phyloP scores from a whole-genome alignment of 768 basidiomycete genomes.

The Lyophyllum decastes region DNA sequence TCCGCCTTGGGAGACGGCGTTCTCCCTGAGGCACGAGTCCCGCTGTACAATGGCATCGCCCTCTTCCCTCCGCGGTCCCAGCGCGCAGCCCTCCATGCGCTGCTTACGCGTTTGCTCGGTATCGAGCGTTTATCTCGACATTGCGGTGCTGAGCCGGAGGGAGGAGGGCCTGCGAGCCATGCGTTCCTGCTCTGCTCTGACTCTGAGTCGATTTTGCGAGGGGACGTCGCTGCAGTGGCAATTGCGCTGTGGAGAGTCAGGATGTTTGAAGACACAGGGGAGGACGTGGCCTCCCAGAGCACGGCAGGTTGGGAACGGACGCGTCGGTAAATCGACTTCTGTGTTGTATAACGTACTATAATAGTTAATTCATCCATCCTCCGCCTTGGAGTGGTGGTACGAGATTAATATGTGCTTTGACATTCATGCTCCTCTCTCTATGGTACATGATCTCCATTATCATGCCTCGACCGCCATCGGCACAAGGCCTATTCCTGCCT shows the following conservation, averaged over 20 bases:
- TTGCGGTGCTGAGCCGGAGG: not conserved
- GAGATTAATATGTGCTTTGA: not conserved
- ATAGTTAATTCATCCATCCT: not conserved
- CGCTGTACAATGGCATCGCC: constrained; percentile 66
- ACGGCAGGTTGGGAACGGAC: constrained; percentile 16
- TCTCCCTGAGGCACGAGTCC: constrained; percentile 36
- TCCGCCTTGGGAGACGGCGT: not conserved
- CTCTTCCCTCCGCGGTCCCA: constrained; percentile 66
- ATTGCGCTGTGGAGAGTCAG: constrained; percentile 79
- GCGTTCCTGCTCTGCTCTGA: constrained; percentile 68
- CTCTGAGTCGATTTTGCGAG: constrained; percentile 46
- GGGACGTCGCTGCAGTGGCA: constrained; percentile 64
- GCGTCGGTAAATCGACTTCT: not conserved
- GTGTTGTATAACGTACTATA: not conserved
- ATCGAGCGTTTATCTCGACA: constrained; percentile 40
- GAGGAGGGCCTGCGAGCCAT: constrained; percentile 46
- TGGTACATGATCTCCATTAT: constrained; percentile 15
- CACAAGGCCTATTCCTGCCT: constrained; percentile 31
- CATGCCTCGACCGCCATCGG: constrained; percentile 52
- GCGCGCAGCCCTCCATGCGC: constrained; percentile 56
- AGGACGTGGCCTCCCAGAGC: constrained; percentile 30
- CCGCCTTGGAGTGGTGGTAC: not conserved
- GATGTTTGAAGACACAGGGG: constrained; percentile 71
- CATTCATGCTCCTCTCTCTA: constrained; percentile 1
- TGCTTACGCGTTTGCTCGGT: constrained; percentile 47